phyloP scores from a whole-genome alignment of 805 yeast genomes.

The Yarrowia osloensis region DNA sequence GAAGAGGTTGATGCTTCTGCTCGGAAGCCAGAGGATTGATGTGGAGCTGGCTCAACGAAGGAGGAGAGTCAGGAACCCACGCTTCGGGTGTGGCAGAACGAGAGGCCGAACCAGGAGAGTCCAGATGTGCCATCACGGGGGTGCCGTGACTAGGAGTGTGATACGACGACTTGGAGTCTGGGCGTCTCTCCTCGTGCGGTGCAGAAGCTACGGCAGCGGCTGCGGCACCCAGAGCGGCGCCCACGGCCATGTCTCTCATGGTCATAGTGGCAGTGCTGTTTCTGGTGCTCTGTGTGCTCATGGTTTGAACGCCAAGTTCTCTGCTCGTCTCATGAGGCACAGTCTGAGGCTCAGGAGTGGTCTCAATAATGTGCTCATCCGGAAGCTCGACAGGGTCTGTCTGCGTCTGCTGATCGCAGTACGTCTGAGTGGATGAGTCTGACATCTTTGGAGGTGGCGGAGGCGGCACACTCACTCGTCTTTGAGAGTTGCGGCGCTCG shows the following conservation, averaged over 20 bases:
- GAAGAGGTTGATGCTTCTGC: slow-evolving; percentile 10
- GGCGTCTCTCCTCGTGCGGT: not conserved
- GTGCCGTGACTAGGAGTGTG: not conserved
- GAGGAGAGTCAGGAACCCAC: slow-evolving; percentile 12
- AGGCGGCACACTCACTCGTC: not conserved
- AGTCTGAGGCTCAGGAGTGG: not conserved
- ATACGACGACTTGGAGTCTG: not conserved
- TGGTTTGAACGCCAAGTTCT: slow-evolving; percentile 13
- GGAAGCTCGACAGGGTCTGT: slow-evolving; percentile 22
- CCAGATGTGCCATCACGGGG: not conserved
- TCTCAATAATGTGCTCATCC: slow-evolving; percentile 6
- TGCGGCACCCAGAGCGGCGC: not conserved
- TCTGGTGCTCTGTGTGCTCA: slow-evolving; percentile 8
- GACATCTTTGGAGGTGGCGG: slow-evolving; percentile 17
- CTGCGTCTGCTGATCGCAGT: slow-evolving; percentile 25
- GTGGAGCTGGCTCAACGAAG: not conserved
- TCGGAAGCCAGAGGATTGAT: not conserved
- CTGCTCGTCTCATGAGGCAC: not conserved
- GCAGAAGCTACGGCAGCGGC: not conserved
- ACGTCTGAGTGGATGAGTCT: slow-evolving; percentile 24
- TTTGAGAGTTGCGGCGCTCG: slow-evolving; percentile 17
- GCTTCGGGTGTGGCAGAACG: not conserved
- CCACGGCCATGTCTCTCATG: not conserved
- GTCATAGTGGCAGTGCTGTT: not conserved
- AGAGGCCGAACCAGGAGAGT: not conserved